These are phyloP conservation scores for Phyllosticta capitalensis DNA, from an alignment of 2,329 filamentous ascomycete species.

Conservation along the genomic window DNA sequence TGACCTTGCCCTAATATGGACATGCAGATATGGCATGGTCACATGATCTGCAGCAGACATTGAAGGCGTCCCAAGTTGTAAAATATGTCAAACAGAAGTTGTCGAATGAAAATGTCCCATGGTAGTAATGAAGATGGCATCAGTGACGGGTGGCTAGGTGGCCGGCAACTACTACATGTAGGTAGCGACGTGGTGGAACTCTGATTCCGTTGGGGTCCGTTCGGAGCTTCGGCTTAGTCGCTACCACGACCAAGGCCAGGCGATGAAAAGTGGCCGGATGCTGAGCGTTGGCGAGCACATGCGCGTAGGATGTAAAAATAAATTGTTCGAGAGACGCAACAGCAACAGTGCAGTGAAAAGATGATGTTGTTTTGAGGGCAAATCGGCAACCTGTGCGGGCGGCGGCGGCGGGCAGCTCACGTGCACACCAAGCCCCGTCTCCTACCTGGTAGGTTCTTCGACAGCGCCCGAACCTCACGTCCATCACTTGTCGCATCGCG, in stretches of 20 bases:
- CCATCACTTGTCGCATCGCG: slow-evolving; percentile 1
- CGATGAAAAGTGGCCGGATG: neutral
- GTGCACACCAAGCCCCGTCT: neutral
- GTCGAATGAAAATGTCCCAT: neutral
- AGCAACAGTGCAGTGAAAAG: too few species aligned
- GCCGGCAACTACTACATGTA: neutral
- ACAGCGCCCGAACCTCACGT: neutral
- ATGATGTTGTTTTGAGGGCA: neutral
- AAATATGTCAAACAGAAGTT: neutral
- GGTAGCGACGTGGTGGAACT: neutral
- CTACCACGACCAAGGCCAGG: neutral
- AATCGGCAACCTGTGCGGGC: too few species aligned
- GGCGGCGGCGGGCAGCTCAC: neutral
- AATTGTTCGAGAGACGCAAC: too few species aligned
- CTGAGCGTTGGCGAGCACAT: neutral
- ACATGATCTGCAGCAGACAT: neutral
- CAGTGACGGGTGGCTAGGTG: neutral
- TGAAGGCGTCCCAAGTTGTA: neutral
- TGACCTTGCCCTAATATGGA: neutral
- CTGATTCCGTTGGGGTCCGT: neutral
- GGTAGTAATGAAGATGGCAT: too few species aligned
- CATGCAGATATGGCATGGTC: neutral
- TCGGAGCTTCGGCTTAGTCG: neutral
- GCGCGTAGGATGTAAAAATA: neutral
- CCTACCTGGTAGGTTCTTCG: neutral